These are phyloP conservation scores for Penicillium sp. DNA, from an alignment of 2,329 filamentous ascomycete genomes.

Conservation along the genomic window DNA sequence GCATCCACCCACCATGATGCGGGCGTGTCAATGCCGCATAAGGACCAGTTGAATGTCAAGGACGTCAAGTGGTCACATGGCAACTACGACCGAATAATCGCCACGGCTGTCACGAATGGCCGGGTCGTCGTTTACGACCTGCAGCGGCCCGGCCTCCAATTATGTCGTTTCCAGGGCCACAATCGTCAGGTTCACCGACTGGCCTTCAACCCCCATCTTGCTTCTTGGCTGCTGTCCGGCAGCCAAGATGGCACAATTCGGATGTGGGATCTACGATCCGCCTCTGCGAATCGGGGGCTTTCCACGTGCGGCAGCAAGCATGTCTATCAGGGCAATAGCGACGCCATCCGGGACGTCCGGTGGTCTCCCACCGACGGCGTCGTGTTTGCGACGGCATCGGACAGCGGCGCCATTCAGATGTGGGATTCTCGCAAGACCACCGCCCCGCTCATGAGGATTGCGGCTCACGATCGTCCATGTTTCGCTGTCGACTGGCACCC, in stretches of 20 bases:
- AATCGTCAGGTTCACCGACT: conserved; percentile 68
- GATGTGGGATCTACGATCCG: conserved; percentile 66
- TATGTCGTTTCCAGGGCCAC: conserved; percentile 67
- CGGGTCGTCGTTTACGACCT: conserved; percentile 69
- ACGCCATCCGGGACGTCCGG: conserved; percentile 65
- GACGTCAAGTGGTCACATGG: conserved; percentile 72
- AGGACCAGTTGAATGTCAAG: conserved; percentile 64
- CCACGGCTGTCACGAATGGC: conserved; percentile 67
- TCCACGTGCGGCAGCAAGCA: conserved; percentile 60
- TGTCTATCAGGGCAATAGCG: conserved; percentile 61
- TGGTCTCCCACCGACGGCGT: conserved; percentile 68
- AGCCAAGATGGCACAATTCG: conserved; percentile 68
- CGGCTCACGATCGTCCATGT: conserved; percentile 64
- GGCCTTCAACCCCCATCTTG: conserved; percentile 67
- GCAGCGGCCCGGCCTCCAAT: conserved; percentile 63
- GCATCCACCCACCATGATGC: conserved; percentile 56
- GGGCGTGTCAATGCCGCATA: conserved; percentile 54
- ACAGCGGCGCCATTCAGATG: conserved; percentile 65
- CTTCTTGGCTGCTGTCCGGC: conserved; percentile 64
- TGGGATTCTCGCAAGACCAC: conserved; percentile 66
- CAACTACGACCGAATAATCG: conserved; percentile 62
- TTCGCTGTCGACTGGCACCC: conserved; percentile 70
- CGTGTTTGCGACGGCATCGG: conserved; percentile 67
- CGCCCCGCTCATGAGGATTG: conserved; percentile 62
- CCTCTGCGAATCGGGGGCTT: conserved; percentile 52